Evolutionary conservation across 108 stramenopile genomes (phyloP).

Genomic region (Nitzschia sp.): DNA sequence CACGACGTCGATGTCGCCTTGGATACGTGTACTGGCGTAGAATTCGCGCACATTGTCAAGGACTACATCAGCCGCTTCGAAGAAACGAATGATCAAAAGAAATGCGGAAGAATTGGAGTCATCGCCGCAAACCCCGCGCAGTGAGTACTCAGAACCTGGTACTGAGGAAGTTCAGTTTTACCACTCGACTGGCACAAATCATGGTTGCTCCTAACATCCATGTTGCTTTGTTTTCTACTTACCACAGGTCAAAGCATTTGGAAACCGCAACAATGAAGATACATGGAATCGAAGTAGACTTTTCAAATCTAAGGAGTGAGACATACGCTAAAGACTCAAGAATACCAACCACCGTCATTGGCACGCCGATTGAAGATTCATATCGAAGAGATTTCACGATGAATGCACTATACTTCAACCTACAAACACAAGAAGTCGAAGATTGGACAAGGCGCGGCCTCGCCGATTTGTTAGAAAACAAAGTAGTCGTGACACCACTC

Average conservation of each 20-base stretch:
- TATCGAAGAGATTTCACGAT: slow-evolving; percentile 93
- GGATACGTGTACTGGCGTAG: slow-evolving; percentile 89
- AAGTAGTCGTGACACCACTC: slow-evolving; percentile 80
- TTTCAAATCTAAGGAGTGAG: slow-evolving; percentile 92
- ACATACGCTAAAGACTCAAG: slow-evolving; percentile 77
- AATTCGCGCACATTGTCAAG: slow-evolving; percentile 88
- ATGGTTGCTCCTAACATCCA: too few species aligned
- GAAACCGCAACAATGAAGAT: slow-evolving; percentile 96
- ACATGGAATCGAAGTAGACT: slow-evolving; percentile 86
- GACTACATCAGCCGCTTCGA: slow-evolving; percentile 37
- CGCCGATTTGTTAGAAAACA: slow-evolving; percentile 60
- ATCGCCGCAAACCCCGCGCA: slow-evolving; percentile 96
- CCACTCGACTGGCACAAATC: too few species aligned
- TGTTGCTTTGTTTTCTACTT: too few species aligned
- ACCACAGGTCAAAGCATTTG: slow-evolving; percentile 98
- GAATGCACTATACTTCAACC: slow-evolving; percentile 95
- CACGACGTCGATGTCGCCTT: slow-evolving; percentile 96
- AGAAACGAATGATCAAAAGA: slow-evolving; percentile 1
- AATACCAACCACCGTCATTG: slow-evolving; percentile 86
- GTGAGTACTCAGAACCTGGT: too few species aligned
- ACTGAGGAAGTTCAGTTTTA: too few species aligned
- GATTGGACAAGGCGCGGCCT: slow-evolving; percentile 90
- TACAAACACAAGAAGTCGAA: slow-evolving; percentile 75
- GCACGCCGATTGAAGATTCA: slow-evolving; percentile 92
- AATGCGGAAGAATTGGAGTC: slow-evolving; percentile 66